Conservation (phyloP, 225 moss, liverwort and hornwort genomes). For the Bryum argenteum region DNA sequence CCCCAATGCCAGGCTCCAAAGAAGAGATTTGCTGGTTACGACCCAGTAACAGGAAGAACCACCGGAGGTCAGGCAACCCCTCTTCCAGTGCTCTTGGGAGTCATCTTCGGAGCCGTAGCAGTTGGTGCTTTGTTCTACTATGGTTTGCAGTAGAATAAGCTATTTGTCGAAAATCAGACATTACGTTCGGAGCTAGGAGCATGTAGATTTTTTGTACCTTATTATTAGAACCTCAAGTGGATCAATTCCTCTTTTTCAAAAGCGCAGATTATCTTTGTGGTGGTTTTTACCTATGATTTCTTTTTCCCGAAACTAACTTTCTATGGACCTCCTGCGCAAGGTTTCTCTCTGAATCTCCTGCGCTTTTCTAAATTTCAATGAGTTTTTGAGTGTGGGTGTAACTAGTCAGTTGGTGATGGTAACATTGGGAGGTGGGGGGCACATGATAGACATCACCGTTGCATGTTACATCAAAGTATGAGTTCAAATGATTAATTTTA, state of each 20-base stretch:
- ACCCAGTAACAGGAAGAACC: conserved; percentile 73
- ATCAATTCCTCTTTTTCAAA: conserved; percentile 17
- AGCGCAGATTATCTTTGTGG: neutral
- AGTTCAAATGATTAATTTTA: no score
- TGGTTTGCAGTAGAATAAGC: conserved; percentile 71
- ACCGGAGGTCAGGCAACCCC: conserved; percentile 72
- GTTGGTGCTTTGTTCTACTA: conserved; percentile 67
- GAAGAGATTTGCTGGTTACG: conserved; percentile 88
- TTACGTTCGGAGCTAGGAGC: conserved; percentile 14
- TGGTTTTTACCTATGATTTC: neutral
- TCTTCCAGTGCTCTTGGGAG: conserved; percentile 68
- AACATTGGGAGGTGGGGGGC: no score
- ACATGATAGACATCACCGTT: no score
- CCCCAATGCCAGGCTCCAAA: conserved; percentile 98
- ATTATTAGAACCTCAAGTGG: neutral
- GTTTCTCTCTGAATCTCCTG: no score
- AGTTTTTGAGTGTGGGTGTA: no score
- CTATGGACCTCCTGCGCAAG: neutral
- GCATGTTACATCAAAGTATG: no score
- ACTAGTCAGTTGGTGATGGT: no score
- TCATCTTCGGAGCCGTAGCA: conserved; percentile 65
- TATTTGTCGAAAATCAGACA: conserved; percentile 36
- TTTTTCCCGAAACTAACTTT: neutral
- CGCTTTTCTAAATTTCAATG: no score
- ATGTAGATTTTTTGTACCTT: conserved; percentile 15